Evolutionary conservation across 768 basidiomycete species (phyloP).

Genomic region (Tephrocybe sp.): DNA sequence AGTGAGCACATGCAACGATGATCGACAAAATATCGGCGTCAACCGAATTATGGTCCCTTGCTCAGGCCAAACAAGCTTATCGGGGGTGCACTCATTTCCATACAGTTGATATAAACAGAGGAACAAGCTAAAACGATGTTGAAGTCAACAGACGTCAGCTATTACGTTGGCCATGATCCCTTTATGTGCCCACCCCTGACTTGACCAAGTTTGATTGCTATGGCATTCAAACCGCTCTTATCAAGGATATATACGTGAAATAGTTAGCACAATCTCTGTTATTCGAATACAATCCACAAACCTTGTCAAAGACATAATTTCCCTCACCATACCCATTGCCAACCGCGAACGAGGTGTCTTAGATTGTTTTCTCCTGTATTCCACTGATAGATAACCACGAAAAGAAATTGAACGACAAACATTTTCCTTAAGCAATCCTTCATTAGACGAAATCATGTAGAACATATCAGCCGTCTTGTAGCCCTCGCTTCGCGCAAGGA

Average conservation of each 20-base stretch:
- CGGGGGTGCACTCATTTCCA: too few relatives aligned
- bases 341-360: background rate
- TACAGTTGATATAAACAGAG: too few relatives aligned
- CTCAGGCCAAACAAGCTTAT: too few relatives aligned
- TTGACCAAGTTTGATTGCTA: constrained; percentile 45
- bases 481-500: constrained; percentile 30
- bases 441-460: constrained; percentile 34
- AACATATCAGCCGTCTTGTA: constrained; percentile 38
- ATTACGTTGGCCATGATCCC: constrained; percentile 42
- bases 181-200: constrained; percentile 35
- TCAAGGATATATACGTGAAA: background rate
- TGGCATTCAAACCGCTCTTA: constrained; percentile 33
- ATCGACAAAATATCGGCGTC: too few relatives aligned
- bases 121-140: too few relatives aligned
- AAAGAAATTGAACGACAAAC: constrained; percentile 12
- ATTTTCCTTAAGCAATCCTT: constrained; percentile 35
- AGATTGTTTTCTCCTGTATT: background rate
- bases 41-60: too few relatives aligned
- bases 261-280: too few relatives aligned
- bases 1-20: too few relatives aligned
- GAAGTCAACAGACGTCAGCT: too few relatives aligned
- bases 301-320: background rate
- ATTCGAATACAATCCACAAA: background rate
- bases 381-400: constrained; percentile 17
- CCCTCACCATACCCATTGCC: background rate